Evolutionary conservation across 768 basidiomycete genomes (phyloP), one percentile per base, ranked within the genome.

Genomic region (Boletus fagicola): DNA sequence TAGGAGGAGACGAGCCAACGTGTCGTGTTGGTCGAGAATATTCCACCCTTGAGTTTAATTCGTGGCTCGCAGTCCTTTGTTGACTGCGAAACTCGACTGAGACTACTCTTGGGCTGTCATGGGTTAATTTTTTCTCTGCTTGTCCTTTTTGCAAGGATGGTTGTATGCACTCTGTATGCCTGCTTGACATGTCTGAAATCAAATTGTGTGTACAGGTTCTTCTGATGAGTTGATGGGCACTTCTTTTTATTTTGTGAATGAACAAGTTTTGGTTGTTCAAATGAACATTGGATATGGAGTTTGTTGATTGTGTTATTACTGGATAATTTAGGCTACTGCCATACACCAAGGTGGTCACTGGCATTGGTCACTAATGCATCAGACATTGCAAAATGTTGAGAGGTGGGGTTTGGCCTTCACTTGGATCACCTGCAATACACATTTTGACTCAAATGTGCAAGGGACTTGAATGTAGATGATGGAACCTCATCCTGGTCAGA

Each of bases 51-150:
- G 26, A 62, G 60, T 66, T 58, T 53, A 54, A 62, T 65, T 70
- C 52, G 70, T 62, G 55, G 67, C 62, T 54, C 60, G 56, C 22
- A 51, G 56, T 56, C 46, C 30, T 43, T 57, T 5, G 50, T 57
- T 11, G 59, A 48, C 53, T 30, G 56, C 18, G 46, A 43, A 59
- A 68, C 63, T 65, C 45, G 65, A 66, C 54, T 62, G 62, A 59
- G 67, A 60, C 55, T 66, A 64, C 49, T 66, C 67, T 68, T 44
- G 54, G 48, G 38, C 58, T 63, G 59, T 56, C 47, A n/a, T 57
- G 53, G 42, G 16, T 24, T 13, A 36, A 58, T 4, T 53, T 62
- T 62, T 58, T 42, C 24, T 18, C 0, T 22, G 30, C 18, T 18
- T 20, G 3, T 36, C 51, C 54, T 54, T 38, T 63, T 60, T 33